A percentile compares a stretch with the other conserved stretches of the same genome.
Evolutionary conservation across 2,329 filamentous ascomycete genomes (phyloP).

Genomic region (Blastomyces parvus): DNA sequence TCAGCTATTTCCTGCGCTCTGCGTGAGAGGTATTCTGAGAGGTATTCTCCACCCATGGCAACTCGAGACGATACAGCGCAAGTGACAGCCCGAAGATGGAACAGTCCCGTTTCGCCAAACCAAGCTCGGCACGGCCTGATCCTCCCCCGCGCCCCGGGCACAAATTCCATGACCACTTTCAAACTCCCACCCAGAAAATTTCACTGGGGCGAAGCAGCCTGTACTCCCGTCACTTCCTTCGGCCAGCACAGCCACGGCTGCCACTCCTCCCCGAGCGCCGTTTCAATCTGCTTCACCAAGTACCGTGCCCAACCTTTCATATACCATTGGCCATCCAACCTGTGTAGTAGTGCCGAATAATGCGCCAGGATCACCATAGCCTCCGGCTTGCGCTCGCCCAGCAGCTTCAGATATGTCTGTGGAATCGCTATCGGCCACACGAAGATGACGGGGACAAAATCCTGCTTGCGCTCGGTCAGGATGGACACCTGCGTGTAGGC

Average conservation of each 20-base stretch:
- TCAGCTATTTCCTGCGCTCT: not conserved
- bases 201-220: not conserved
- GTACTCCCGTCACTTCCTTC: conserved; percentile 12
- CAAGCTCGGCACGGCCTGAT: not conserved
- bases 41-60: not conserved
- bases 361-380: conserved; percentile 25
- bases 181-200: not conserved
- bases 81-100: not conserved
- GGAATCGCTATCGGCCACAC: conserved; percentile 24
- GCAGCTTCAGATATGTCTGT: conserved; percentile 21
- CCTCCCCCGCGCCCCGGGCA: not conserved
- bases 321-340: conserved; percentile 23
- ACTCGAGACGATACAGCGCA: not conserved
- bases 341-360: conserved; percentile 23
- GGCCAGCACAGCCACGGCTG: conserved; percentile 23
- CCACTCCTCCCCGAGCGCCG: conserved; percentile 21
- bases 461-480: conserved; percentile 18
- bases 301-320: conserved; percentile 23
- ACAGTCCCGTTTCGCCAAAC: not conserved
- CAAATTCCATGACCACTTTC: not conserved
- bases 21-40: not conserved
- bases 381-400: conserved; percentile 23
- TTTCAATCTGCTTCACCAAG: conserved; percentile 22
- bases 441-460: conserved; percentile 23
- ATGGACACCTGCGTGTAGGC: conserved; percentile 24